phyloP scores from a whole-genome alignment of 169 alveolate species.

The Plasmodium sp. region DNA sequence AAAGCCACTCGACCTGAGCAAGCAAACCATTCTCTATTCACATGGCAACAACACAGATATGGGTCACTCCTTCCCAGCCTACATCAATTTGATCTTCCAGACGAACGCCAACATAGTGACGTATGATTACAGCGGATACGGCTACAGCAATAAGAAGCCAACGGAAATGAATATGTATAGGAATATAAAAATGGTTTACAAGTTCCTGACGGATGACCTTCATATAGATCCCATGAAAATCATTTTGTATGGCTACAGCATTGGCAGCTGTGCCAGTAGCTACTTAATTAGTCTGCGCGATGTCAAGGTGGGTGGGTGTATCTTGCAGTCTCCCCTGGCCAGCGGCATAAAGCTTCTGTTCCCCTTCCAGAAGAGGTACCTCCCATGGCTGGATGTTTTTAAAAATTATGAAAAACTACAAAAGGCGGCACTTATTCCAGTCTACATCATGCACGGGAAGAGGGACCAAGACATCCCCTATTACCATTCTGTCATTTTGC shows the following conservation, averaged over 20 bases:
- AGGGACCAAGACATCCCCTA: constrained; percentile 77
- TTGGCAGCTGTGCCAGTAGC: constrained; percentile 92
- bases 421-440: constrained; percentile 67
- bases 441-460: constrained; percentile 81
- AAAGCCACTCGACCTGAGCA: constrained; percentile 36
- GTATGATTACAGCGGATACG: constrained; percentile 95
- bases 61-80: constrained; percentile 84
- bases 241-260: constrained; percentile 89
- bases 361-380: constrained; percentile 65
- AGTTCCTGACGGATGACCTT: constrained; percentile 75
- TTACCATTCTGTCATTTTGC: constrained; percentile 75
- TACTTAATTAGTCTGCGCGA: constrained; percentile 74
- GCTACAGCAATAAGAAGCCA: constrained; percentile 86
- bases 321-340: constrained; percentile 91
- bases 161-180: constrained; percentile 82
- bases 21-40: constrained; percentile 84
- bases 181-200: constrained; percentile 84
- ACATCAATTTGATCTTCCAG: constrained; percentile 75
- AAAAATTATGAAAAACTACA: constrained; percentile 79
- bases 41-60: constrained; percentile 94
- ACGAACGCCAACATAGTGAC: constrained; percentile 85
- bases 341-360: constrained; percentile 87
- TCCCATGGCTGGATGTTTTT: constrained; percentile 87
- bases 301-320: constrained; percentile 89
- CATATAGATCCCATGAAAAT: constrained; percentile 79